Evolutionary conservation across 208 protist species (phyloP), one percentile per base, ranked within the genome.

Genomic region (Leptomonas seymouri): DNA sequence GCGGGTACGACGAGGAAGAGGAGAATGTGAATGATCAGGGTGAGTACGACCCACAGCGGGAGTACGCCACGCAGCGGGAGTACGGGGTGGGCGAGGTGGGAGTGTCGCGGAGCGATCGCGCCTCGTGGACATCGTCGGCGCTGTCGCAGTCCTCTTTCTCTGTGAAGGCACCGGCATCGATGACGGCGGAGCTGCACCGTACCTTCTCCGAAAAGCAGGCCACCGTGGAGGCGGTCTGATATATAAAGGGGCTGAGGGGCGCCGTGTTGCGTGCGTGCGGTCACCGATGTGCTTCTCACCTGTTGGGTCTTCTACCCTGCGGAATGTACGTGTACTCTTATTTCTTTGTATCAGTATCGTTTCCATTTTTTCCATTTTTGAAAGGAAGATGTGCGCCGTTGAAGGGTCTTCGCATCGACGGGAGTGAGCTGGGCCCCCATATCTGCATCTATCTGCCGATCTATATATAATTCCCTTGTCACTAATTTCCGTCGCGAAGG

Each of bases 11-110:
- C 1, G 45, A 41, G 12, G 23, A 12, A 25, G 41, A 63, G 61
- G 50, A 25, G 49, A 59, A 63, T 20, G 57, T 65, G 53, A 36
- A 64, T 14, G 49, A 57, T 41, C 59, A 53, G 12, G 74, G 53
- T 45, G 65, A 78, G 64, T 71, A 51, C 57, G 72, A 68, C 39
- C 46, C 66, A 16, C 59, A 78, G 30, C 45, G 41, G 23, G 67
- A 65, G 15, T 65, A 55, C 31, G 59, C 46, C 20, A 65, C 45
- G 31, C 58, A 39, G 58, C 58, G 58, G 14, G 58, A 64, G 42
- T 64, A 64, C 58, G 58, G 58, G 5, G 42, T 51, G 12, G 58
- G 21, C 18, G 59, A 6, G 45, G 59, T 3, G 45, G 59, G 48
- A 16, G 44, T 64, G 46, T 23, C 61, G 39, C 42, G 60, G 34